Percentiles rank a stretch among this genome's conserved stretches.
Evolutionary conservation across 208 protist species (phyloP).

Genomic region (Crithidia sp.): DNA sequence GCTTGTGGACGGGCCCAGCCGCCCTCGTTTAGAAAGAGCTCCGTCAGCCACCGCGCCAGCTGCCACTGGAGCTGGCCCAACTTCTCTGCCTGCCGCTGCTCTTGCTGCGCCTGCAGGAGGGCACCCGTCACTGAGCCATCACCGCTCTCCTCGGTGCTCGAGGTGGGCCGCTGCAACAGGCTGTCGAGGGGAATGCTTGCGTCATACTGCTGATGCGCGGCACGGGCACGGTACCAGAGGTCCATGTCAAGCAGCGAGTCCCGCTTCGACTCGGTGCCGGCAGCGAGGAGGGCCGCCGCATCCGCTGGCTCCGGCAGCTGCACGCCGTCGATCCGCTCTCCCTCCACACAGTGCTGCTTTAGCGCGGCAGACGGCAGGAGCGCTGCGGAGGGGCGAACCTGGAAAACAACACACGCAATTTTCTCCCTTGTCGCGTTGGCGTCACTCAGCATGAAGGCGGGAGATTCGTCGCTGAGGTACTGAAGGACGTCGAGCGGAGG

Average conservation of each 20-base stretch:
- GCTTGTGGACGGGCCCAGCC: slow-evolving; percentile 47
- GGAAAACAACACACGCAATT: slow-evolving; percentile 19
- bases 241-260: slow-evolving; percentile 31
- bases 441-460: background rate
- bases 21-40: slow-evolving; percentile 77
- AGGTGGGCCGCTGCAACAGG: no score
- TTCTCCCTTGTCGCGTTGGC: background rate
- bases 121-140: background rate
- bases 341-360: slow-evolving; percentile 35
- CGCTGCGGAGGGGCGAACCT: slow-evolving; percentile 21
- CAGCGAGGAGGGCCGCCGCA: slow-evolving; percentile 7
- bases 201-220: slow-evolving; percentile 30
- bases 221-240: slow-evolving; percentile 37
- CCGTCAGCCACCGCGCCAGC: slow-evolving; percentile 61
- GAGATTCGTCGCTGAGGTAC: slow-evolving; percentile 43
- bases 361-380: slow-evolving; percentile 1
- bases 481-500: slow-evolving; percentile 75
- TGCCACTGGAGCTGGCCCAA: slow-evolving; percentile 47
- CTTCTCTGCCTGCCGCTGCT: slow-evolving; percentile 7
- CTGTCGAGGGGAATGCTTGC: slow-evolving; percentile 22
- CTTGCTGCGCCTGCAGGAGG: slow-evolving; percentile 10
- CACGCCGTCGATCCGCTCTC: slow-evolving; percentile 14
- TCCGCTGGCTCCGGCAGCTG: slow-evolving; percentile 6
- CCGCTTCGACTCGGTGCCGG: slow-evolving; percentile 21
- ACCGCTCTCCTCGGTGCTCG: background rate